These are phyloP conservation scores for Paulownia fortunei DNA, from an alignment of 257 asterid species.

Conservation along the genomic window DNA sequence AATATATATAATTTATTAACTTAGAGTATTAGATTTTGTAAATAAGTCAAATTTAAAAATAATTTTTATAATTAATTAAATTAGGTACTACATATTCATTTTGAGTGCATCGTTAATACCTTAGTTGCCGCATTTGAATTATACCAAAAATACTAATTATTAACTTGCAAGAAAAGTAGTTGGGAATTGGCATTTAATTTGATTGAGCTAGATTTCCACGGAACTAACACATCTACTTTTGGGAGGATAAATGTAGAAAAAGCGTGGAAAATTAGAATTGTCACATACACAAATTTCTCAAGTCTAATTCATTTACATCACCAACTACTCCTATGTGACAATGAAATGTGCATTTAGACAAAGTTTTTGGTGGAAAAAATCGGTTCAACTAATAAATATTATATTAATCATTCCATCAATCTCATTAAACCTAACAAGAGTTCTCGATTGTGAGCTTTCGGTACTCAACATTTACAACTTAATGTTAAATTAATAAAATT, in stretches of 20 bases:
- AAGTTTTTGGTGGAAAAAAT: slow-evolving; percentile 20
- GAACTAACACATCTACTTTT: not conserved
- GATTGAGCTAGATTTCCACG: not conserved
- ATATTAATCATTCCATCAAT: not conserved
- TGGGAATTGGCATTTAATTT: slow-evolving; percentile 5
- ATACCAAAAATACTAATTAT: not conserved
- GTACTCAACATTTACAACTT: not conserved
- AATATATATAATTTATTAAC: no score
- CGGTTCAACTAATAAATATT: slow-evolving; percentile 3
- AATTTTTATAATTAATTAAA: no score
- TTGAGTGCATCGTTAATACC: no score
- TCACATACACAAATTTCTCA: not conserved
- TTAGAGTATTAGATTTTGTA: no score
- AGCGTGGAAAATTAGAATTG: not conserved
- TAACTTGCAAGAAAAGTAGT: not conserved
- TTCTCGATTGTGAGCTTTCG: not conserved
- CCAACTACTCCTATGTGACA: slow-evolving; percentile 37
- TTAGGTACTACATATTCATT: no score
- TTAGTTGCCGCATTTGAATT: no score
- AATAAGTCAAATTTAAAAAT: no score
- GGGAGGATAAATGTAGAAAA: not conserved
- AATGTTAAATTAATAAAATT: no score
- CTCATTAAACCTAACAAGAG: slow-evolving; percentile 21
- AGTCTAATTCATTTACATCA: slow-evolving; percentile 21
- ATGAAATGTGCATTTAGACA: not conserved